Percentiles rank a stretch among this genome's conserved stretches.
Conservation (phyloP, 176 grass and related monocot genomes). For the Musa beccarii region DNA sequence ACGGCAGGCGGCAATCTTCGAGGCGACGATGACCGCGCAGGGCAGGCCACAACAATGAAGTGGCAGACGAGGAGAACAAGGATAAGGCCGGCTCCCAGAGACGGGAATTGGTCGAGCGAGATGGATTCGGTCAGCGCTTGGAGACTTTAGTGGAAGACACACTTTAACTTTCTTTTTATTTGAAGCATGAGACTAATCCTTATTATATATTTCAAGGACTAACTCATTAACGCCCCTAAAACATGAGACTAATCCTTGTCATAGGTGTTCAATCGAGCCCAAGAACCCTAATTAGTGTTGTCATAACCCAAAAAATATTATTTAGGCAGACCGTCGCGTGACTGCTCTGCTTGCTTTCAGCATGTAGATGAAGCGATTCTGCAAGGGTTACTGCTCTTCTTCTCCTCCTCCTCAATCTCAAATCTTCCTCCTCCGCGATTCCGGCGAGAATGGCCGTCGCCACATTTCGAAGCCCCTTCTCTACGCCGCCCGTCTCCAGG, state of each 20-base stretch:
- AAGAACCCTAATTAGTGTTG: no score
- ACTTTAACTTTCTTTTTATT: no score
- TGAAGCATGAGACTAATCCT: no score
- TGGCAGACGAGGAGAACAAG: neutral
- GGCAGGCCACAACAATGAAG: neutral
- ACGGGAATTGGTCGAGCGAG: neutral
- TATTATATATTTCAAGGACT: no score
- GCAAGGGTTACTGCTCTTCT: neutral
- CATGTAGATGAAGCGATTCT: constrained; percentile 5
- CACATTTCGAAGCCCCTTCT: constrained; percentile 6
- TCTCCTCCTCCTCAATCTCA: neutral
- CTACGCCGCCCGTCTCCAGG: constrained; percentile 16
- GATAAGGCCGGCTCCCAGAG: neutral
- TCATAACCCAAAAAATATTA: no score
- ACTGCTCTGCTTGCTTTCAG: neutral
- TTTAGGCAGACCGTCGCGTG: no score
- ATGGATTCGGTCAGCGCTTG: neutral
- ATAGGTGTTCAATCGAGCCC: no score
- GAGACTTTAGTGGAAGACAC: no score
- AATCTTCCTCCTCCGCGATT: neutral
- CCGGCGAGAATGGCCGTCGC: neutral
- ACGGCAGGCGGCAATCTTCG: neutral
- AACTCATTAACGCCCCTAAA: no score
- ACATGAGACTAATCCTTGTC: no score
- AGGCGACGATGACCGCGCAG: neutral